These are phyloP conservation scores for Leishmania turanica DNA, from an alignment of 208 protist species.

Conservation along the genomic window DNA sequence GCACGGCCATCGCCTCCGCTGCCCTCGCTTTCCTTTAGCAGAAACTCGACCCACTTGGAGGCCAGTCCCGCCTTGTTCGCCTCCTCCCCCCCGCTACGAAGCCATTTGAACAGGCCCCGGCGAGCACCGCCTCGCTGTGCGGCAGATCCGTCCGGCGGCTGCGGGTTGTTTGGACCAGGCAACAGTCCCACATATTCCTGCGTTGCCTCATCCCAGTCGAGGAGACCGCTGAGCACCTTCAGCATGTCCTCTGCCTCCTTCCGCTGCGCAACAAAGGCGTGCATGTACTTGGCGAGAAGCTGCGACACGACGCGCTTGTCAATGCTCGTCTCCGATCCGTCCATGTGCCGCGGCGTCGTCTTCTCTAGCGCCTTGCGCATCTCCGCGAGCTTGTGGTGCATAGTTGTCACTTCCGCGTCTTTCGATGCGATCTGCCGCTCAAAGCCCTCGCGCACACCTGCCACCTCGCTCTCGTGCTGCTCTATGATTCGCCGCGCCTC, in stretches of 20 bases:
- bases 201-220: slow-evolving; percentile 82
- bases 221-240: slow-evolving; percentile 71
- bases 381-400: slow-evolving; percentile 83
- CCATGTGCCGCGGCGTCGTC: slow-evolving; percentile 61
- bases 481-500: background rate
- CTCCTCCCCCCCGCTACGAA: background rate
- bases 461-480: slow-evolving; percentile 23
- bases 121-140: slow-evolving; percentile 15
- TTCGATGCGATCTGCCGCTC: slow-evolving; percentile 50
- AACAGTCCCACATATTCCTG: slow-evolving; percentile 78
- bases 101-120: slow-evolving; percentile 35
- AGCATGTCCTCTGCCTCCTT: slow-evolving; percentile 77
- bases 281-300: slow-evolving; percentile 85
- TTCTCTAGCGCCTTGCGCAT: slow-evolving; percentile 63
- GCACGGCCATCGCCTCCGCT: background rate
- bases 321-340: slow-evolving; percentile 51
- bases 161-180: slow-evolving; percentile 73
- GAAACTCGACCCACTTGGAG: slow-evolving; percentile 84
- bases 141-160: slow-evolving; percentile 14
- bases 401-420: slow-evolving; percentile 60
- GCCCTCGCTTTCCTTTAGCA: slow-evolving; percentile 71
- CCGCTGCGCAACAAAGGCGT: slow-evolving; percentile 56
- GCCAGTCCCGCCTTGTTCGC: slow-evolving; percentile 38
- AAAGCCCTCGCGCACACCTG: background rate
- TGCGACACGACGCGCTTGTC: slow-evolving; percentile 87